Evolutionary conservation across 2,329 filamentous ascomycete species (phyloP).

Genomic region (Cladosporium austrohemisphaericum): DNA sequence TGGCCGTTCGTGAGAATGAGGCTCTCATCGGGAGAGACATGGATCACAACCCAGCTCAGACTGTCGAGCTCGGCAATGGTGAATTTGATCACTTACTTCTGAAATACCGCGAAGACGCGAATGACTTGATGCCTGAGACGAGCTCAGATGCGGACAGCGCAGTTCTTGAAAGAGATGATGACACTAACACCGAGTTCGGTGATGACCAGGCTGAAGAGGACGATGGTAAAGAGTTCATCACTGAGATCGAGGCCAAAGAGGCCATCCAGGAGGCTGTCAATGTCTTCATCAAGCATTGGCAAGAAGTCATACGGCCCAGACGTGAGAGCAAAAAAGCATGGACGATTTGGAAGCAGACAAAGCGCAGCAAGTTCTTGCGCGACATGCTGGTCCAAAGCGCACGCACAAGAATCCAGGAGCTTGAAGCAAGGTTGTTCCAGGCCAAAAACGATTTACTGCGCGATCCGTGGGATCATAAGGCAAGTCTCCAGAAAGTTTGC

Average conservation of each 20-base stretch:
- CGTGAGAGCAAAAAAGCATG: conserved; percentile 56
- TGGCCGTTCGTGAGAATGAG: conserved; percentile 29
- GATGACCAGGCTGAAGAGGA: conserved; percentile 50
- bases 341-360: conserved; percentile 58
- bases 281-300: conserved; percentile 47
- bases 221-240: conserved; percentile 35
- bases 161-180: conserved; percentile 29
- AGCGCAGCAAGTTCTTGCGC: conserved; percentile 38
- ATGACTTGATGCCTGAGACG: conserved; percentile 26
- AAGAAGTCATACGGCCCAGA: conserved; percentile 48
- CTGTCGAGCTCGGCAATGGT: conserved; percentile 13
- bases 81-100: conserved; percentile 28
- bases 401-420: conserved; percentile 40
- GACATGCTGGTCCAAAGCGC: conserved; percentile 44
- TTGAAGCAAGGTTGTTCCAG: conserved; percentile 54
- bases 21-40: conserved; percentile 20
- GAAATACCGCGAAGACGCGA: conserved; percentile 35
- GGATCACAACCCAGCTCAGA: conserved; percentile 16
- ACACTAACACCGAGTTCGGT: conserved; percentile 25
- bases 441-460: conserved; percentile 51
- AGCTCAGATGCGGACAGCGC: conserved; percentile 23
- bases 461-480: conserved; percentile 38
- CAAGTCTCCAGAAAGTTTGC: conserved; percentile 54
- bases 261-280: conserved; percentile 55
- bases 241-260: conserved; percentile 46